These are phyloP conservation scores for Claviceps sp. DNA, from an alignment of 2,329 filamentous ascomycete genomes.

Conservation along the genomic window DNA sequence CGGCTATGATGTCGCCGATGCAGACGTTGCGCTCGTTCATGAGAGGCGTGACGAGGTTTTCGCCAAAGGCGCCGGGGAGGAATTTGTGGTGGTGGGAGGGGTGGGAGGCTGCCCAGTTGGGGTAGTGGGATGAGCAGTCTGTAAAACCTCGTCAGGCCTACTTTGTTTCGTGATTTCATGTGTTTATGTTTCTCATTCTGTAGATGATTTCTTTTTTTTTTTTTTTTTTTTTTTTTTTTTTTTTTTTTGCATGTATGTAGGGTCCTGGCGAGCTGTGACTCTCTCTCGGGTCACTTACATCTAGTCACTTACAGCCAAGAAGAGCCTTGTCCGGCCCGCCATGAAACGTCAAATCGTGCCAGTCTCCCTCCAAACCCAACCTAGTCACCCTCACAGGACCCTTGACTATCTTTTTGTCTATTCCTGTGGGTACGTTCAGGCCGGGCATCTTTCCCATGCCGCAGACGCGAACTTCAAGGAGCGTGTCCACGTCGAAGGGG, in stretches of 20 bases:
- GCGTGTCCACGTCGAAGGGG: slow-evolving; percentile 31
- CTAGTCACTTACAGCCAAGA: slow-evolving; percentile 33
- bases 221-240: no score
- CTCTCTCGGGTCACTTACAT: background rate
- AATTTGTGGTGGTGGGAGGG: slow-evolving; percentile 39
- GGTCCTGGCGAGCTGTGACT: no score
- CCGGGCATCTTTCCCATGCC: slow-evolving; percentile 41
- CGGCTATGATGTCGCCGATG: slow-evolving; percentile 46
- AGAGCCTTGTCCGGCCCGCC: slow-evolving; percentile 52
- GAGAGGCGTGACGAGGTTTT: slow-evolving; percentile 44
- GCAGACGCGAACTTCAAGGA: slow-evolving; percentile 44
- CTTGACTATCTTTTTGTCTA: slow-evolving; percentile 35
- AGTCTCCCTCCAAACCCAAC: slow-evolving; percentile 42
- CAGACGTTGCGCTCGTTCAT: slow-evolving; percentile 54
- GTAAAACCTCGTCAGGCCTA: no score
- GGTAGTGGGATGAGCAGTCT: slow-evolving; percentile 48
- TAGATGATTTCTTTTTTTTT: no score
- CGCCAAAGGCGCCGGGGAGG: slow-evolving; percentile 46
- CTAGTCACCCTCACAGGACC: slow-evolving; percentile 32
- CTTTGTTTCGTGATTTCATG: no score
- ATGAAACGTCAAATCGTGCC: slow-evolving; percentile 49
- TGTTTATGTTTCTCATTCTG: no score
- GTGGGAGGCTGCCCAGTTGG: slow-evolving; percentile 37
- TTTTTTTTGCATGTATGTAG: no score
- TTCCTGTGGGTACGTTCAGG: slow-evolving; percentile 39